Evolutionary conservation across 2,329 filamentous ascomycete species (phyloP).

Genomic region (Trichophyton simii): DNA sequence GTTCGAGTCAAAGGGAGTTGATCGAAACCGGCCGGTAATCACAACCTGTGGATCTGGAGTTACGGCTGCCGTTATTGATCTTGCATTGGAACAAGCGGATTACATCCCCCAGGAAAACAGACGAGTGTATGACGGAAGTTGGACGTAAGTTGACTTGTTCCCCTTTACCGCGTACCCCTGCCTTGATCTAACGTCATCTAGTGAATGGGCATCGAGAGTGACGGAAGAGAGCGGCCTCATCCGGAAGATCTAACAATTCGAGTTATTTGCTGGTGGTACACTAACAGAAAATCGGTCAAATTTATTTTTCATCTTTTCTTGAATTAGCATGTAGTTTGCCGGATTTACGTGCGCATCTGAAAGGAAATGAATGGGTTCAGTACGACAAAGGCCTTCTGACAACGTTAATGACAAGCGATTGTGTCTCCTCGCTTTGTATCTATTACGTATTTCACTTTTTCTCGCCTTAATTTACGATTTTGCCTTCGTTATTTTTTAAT

Average conservation of each 20-base stretch:
- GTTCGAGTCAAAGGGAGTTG: slow-evolving; percentile 67
- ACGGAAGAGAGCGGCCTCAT: slow-evolving; percentile 36
- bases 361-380: background rate
- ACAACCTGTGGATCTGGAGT: slow-evolving; percentile 88
- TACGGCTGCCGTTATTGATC: slow-evolving; percentile 81
- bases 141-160: slow-evolving; percentile 59
- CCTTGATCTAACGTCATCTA: slow-evolving; percentile 14
- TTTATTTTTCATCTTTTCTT: background rate
- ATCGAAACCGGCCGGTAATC: slow-evolving; percentile 69
- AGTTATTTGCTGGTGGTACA: background rate
- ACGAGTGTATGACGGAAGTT: slow-evolving; percentile 87
- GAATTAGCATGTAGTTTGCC: background rate
- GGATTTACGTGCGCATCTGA: background rate
- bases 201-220: slow-evolving; percentile 41
- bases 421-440: background rate
- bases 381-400: background rate
- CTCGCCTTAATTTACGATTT: background rate
- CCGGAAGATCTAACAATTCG: slow-evolving; percentile 15
- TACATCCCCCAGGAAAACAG: slow-evolving; percentile 56
- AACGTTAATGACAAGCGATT: background rate
- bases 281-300: background rate
- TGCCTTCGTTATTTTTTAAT: background rate
- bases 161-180: slow-evolving; percentile 9
- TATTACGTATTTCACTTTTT: background rate
- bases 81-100: slow-evolving; percentile 66